Percentiles rank a stretch among this genome's conserved stretches.
These are phyloP conservation scores for Immersiporthe knoxdaviesiana DNA, from an alignment of 2,329 filamentous ascomycete species.

Conservation along the genomic window DNA sequence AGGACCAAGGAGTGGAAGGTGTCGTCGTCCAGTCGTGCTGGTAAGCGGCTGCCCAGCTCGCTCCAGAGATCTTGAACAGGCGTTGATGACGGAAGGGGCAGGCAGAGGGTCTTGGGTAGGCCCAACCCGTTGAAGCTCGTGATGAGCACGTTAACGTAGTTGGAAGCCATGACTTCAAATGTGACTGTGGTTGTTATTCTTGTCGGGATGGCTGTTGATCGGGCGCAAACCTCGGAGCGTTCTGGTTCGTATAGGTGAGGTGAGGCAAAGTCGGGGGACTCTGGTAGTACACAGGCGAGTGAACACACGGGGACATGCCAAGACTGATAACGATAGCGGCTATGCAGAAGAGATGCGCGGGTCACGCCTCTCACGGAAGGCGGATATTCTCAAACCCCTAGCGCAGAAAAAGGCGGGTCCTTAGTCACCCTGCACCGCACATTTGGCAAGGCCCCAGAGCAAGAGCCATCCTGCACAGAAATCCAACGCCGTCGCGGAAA, in stretches of 20 bases:
- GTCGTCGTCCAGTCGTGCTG: conserved; percentile 51
- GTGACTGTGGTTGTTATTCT: not conserved
- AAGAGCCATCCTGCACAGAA: conserved; percentile 21
- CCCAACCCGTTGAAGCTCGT: conserved; percentile 82
- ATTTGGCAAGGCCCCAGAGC: conserved; percentile 23
- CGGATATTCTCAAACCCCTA: conserved; percentile 20
- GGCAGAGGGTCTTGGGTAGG: conserved; percentile 78
- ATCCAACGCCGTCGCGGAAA: conserved; percentile 27
- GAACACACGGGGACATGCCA: not conserved
- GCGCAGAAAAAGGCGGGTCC: conserved; percentile 9
- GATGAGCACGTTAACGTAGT: conserved; percentile 77
- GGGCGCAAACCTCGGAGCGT: not conserved
- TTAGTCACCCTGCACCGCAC: conserved; percentile 27
- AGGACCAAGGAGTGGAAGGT: conserved; percentile 65
- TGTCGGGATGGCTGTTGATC: not conserved
- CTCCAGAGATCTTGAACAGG: conserved; percentile 69
- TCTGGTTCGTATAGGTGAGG: not conserved
- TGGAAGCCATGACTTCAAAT: conserved; percentile 53
- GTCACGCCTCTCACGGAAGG: conserved; percentile 7
- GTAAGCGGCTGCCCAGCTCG: conserved; percentile 64
- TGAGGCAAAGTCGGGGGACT: not conserved
- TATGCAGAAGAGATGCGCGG: conserved; percentile 1
- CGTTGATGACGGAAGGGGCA: conserved; percentile 70
- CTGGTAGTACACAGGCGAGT: conserved; percentile 7
- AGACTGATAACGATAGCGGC: conserved; percentile 8